Evolutionary conservation across 495 filamentous ascomycete species (phyloP).

Genomic region (Xylaria venustula): DNA sequence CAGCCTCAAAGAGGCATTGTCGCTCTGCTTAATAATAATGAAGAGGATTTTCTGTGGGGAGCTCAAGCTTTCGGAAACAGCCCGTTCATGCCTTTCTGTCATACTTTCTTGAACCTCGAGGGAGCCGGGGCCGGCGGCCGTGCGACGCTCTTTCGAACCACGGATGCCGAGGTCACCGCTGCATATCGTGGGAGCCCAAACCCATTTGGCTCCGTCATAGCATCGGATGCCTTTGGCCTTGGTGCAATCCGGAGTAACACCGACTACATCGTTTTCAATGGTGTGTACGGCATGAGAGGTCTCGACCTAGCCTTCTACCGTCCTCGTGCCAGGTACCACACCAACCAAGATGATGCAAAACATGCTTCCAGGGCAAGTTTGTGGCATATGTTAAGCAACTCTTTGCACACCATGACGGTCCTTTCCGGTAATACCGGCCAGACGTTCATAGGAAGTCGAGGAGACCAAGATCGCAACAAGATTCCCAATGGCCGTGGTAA

Average conservation of each 20-base stretch:
- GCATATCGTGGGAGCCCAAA: conserved; percentile 68
- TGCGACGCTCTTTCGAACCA: conserved; percentile 80
- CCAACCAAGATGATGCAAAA: conserved; percentile 77
- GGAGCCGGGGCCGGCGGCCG: conserved; percentile 92
- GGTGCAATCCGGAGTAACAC: conserved; percentile 80
- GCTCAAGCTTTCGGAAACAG: conserved; percentile 82
- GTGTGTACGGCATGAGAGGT: conserved; percentile 77
- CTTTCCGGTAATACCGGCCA: conserved; percentile 69
- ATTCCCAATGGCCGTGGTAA: conserved; percentile 67
- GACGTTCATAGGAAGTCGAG: conserved; percentile 60
- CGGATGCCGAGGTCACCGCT: conserved; percentile 81
- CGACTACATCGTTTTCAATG: conserved; percentile 84
- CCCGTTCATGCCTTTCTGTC: conserved; percentile 71
- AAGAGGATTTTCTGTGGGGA: conserved; percentile 92
- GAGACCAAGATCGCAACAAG: conserved; percentile 54
- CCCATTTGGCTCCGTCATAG: conserved; percentile 82
- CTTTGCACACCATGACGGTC: conserved; percentile 67
- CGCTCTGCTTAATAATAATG: conserved; percentile 88
- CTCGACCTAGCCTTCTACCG: conserved; percentile 88
- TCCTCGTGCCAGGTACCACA: conserved; percentile 87
- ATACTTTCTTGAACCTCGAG: conserved; percentile 91
- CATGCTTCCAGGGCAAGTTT: conserved; percentile 75
- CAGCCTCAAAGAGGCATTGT: conserved; percentile 79
- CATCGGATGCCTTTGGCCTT: conserved; percentile 76
- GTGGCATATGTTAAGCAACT: conserved; percentile 91